These are phyloP conservation scores for Cystobasidium onofrii DNA, from an alignment of 768 basidiomycete species.

Conservation along the genomic window DNA sequence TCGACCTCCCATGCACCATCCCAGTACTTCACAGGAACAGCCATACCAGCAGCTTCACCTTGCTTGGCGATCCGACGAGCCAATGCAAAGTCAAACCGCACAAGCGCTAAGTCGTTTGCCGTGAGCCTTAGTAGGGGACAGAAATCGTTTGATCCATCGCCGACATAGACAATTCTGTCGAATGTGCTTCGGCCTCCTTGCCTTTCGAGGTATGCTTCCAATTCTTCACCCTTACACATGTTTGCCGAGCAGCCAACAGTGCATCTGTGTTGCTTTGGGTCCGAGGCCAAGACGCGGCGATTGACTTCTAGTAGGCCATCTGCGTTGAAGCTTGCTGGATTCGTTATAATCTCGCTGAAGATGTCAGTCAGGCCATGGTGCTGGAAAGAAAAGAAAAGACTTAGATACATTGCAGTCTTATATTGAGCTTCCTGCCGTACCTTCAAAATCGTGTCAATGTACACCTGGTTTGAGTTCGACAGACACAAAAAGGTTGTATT, in stretches of 20 bases:
- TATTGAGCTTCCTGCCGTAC: too few species aligned
- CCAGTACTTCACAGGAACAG: constrained; percentile 31
- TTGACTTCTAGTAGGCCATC: constrained; percentile 65
- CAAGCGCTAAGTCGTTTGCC: constrained; percentile 71
- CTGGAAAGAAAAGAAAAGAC: too few species aligned
- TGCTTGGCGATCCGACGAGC: constrained; percentile 69
- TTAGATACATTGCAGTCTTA: too few species aligned
- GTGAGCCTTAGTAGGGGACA: constrained; percentile 78
- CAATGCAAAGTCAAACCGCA: constrained; percentile 68
- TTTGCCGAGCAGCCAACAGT: constrained; percentile 81
- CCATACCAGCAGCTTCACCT: constrained; percentile 46
- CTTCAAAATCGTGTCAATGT: constrained; percentile 80
- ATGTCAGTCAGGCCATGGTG: constrained; percentile 63
- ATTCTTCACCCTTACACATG: constrained; percentile 99
- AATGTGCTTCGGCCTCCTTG: constrained; percentile 53
- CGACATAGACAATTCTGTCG: constrained; percentile 78
- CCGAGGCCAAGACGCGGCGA: constrained; percentile 54
- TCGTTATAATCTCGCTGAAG: constrained; percentile 81
- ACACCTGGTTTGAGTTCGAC: constrained; percentile 87
- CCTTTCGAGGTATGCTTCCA: constrained; percentile 67
- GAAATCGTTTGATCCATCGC: constrained; percentile 91
- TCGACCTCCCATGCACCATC: constrained; percentile 29
- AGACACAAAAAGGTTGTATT: constrained; percentile 75
- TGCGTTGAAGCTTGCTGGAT: constrained; percentile 74
- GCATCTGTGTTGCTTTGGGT: constrained; percentile 72